These are phyloP conservation scores for Dioscorea cayenensis DNA, from an alignment of 116 monocot genomes.

Conservation along the genomic window DNA sequence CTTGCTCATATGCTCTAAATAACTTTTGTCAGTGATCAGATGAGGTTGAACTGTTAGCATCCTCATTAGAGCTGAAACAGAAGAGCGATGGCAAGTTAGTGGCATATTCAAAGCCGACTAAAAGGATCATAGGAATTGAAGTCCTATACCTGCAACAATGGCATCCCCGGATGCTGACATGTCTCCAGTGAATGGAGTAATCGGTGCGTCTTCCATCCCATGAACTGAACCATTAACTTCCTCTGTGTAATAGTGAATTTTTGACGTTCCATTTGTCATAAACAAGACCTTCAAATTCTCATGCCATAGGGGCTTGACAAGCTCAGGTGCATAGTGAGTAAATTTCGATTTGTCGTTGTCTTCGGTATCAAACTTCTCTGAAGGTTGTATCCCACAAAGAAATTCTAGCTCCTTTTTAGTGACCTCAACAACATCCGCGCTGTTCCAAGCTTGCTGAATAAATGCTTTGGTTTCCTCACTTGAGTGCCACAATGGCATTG, in stretches of 20 bases:
- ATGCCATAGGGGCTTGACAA: constrained; percentile 67
- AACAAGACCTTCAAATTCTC: constrained; percentile 69
- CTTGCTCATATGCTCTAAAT: constrained; percentile 56
- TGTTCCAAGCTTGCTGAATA: constrained; percentile 58
- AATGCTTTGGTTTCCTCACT: constrained; percentile 44
- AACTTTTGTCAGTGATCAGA: constrained; percentile 55
- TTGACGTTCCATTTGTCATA: constrained; percentile 85
- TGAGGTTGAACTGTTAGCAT: constrained; percentile 73
- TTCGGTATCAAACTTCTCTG: constrained; percentile 64
- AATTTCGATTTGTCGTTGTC: constrained; percentile 72
- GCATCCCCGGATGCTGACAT: constrained; percentile 87
- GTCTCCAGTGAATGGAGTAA: constrained; percentile 79
- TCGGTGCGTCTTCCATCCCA: constrained; percentile 86
- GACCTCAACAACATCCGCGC: constrained; percentile 69
- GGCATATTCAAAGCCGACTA: background rate
- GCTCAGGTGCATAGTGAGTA: constrained; percentile 45
- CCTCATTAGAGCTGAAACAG: constrained; percentile 72
- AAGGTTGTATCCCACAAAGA: constrained; percentile 48
- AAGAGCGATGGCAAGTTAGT: background rate
- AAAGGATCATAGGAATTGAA: background rate
- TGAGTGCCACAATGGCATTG: constrained; percentile 68
- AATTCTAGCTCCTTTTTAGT: constrained; percentile 88
- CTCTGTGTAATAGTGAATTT: constrained; percentile 78
- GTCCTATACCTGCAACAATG: constrained; percentile 69
- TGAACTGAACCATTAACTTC: constrained; percentile 54